Percentiles rank a stretch among this genome's conserved stretches.
Evolutionary conservation across 2,329 filamentous ascomycete genomes (phyloP).

Genomic region (Colletotrichum tropicale): DNA sequence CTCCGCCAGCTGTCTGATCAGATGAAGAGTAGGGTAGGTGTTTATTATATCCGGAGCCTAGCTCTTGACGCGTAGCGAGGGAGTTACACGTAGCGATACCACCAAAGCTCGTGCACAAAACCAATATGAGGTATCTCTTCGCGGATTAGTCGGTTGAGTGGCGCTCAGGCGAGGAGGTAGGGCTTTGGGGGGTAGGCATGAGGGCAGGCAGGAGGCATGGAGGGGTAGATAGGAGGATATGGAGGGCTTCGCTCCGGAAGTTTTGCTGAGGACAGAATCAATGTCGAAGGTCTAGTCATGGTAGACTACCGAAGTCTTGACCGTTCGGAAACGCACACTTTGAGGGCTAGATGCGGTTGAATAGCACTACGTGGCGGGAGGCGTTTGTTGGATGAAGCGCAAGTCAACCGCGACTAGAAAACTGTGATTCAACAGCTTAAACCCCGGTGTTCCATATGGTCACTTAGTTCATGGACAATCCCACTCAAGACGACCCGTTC

Average conservation of each 20-base stretch:
- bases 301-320: not conserved
- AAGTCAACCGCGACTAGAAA: not conserved
- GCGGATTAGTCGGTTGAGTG: not conserved
- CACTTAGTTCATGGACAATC: not conserved
- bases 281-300: no score
- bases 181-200: not conserved
- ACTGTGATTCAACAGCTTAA: not conserved
- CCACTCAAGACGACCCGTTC: not conserved
- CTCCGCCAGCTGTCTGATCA: not conserved
- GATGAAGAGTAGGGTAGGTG: accelerated
- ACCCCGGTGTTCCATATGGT: not conserved
- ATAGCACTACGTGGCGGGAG: not conserved
- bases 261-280: no score
- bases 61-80: no score
- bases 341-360: not conserved
- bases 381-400: not conserved
- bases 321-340: not conserved
- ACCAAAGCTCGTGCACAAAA: no score
- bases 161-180: not conserved
- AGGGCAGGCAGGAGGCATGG: no score
- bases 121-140: not conserved
- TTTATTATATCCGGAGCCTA: no score
- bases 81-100: no score
- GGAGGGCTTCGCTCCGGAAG: no score
- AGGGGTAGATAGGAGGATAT: no score